Evolutionary conservation across 1,284 basidiomycete genomes (phyloP).

Genomic region (Cutaneotrichosporon sp.): DNA sequence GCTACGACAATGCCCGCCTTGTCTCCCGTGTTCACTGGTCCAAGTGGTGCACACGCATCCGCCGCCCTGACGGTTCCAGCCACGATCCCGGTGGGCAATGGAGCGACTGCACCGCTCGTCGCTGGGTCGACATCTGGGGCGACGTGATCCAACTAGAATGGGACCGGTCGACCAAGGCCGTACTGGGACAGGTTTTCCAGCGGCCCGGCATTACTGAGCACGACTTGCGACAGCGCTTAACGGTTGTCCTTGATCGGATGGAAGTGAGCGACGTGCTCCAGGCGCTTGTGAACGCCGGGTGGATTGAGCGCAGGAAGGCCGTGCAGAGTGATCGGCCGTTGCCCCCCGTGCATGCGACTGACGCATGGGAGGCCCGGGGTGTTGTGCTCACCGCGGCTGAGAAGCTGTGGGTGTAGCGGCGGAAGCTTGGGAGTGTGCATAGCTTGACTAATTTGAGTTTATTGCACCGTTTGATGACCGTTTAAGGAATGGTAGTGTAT

Average conservation of each 20-base stretch:
- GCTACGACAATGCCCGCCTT: conserved; percentile 57
- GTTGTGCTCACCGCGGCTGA: conserved; percentile 19
- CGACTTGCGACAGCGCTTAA: conserved; percentile 63
- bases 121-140: conserved; percentile 69
- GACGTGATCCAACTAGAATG: conserved; percentile 59
- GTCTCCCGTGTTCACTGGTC: conserved; percentile 30
- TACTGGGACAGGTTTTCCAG: conserved; percentile 61
- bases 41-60: not conserved
- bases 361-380: conserved; percentile 22
- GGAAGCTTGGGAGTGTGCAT: not conserved
- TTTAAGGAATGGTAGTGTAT: too few species aligned
- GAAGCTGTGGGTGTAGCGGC: conserved; percentile 5
- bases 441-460: not conserved
- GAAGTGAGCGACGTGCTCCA: conserved; percentile 64
- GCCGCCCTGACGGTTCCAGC: not conserved
- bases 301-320: conserved; percentile 8
- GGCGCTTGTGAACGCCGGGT: conserved; percentile 49
- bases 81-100: not conserved
- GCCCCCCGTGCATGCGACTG: conserved; percentile 35
- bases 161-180: conserved; percentile 63
- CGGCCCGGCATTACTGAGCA: conserved; percentile 61
- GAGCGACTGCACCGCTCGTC: conserved; percentile 6
- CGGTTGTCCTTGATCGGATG: conserved; percentile 65
- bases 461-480: not conserved
- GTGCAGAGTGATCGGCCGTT: conserved; percentile 4